These are phyloP conservation scores for Huntiella savannae DNA, from an alignment of 2,329 filamentous ascomycete genomes.

Conservation along the genomic window DNA sequence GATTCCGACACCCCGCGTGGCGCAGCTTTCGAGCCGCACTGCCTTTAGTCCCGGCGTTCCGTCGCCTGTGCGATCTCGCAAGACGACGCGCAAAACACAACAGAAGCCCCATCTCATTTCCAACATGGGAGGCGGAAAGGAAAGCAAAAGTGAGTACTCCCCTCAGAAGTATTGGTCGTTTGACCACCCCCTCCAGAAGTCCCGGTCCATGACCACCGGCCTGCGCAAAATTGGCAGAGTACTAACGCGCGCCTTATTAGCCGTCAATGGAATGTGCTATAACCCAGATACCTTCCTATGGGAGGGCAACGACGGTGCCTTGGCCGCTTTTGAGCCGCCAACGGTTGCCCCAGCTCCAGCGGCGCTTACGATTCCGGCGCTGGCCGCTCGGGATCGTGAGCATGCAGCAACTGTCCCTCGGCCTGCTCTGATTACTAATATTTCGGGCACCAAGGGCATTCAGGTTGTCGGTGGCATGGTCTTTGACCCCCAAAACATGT, in stretches of 20 bases:
- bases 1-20: slow-evolving; percentile 34
- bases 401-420: slow-evolving; percentile 31
- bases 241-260: slow-evolving; percentile 26
- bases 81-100: slow-evolving; percentile 38
- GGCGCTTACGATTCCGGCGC: slow-evolving; percentile 23
- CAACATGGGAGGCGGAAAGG: slow-evolving; percentile 54
- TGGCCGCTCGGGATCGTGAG: slow-evolving; percentile 35
- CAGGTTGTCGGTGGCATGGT: slow-evolving; percentile 97
- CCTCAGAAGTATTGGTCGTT: neutral
- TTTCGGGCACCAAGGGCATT: slow-evolving; percentile 65
- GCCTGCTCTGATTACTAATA: slow-evolving; percentile 76
- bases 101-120: slow-evolving; percentile 76
- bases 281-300: slow-evolving; percentile 73
- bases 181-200: neutral
- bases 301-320: slow-evolving; percentile 88
- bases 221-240: slow-evolving; percentile 2
- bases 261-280: slow-evolving; percentile 88
- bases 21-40: slow-evolving; percentile 31
- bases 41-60: slow-evolving; percentile 28
- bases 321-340: slow-evolving; percentile 57
- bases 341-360: slow-evolving; percentile 32
- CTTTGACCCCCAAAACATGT: slow-evolving; percentile 93
- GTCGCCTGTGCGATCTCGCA: slow-evolving; percentile 32
- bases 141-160: slow-evolving; percentile 53
- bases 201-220: neutral